These are phyloP conservation scores for Grosmannia serpens DNA, from an alignment of 2,329 filamentous ascomycete species.

Conservation along the genomic window DNA sequence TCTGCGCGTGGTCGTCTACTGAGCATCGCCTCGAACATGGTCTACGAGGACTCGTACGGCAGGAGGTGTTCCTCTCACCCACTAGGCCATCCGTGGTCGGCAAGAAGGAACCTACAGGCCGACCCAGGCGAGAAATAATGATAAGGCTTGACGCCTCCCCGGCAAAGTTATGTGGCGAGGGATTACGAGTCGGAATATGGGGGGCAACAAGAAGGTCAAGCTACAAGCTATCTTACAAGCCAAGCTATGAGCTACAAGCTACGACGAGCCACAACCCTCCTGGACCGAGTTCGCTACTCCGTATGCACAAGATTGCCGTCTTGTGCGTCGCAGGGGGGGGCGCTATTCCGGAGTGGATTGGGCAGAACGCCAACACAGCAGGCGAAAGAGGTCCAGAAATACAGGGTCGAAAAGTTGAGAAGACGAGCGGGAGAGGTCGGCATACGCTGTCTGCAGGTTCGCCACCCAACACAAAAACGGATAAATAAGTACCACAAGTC, in stretches of 20 bases:
- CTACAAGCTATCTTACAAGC: not conserved
- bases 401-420: not conserved
- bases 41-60: too few species aligned
- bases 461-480: not conserved
- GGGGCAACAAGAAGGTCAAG: not conserved
- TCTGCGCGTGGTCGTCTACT: too few species aligned
- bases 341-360: not conserved
- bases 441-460: not conserved
- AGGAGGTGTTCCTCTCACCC: too few species aligned
- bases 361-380: not conserved
- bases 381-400: not conserved
- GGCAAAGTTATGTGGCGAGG: not conserved
- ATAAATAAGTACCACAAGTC: not conserved
- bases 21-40: too few species aligned
- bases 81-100: too few species aligned
- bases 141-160: too few species aligned
- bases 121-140: too few species aligned
- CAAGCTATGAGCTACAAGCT: not conserved
- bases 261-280: not conserved
- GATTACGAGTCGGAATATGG: not conserved
- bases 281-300: not conserved
- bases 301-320: not conserved
- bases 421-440: not conserved
- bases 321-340: not conserved
- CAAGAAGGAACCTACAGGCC: too few species aligned